These are phyloP conservation scores for Pogostemon cablin DNA, from an alignment of 257 asterid species.

Conservation along the genomic window DNA sequence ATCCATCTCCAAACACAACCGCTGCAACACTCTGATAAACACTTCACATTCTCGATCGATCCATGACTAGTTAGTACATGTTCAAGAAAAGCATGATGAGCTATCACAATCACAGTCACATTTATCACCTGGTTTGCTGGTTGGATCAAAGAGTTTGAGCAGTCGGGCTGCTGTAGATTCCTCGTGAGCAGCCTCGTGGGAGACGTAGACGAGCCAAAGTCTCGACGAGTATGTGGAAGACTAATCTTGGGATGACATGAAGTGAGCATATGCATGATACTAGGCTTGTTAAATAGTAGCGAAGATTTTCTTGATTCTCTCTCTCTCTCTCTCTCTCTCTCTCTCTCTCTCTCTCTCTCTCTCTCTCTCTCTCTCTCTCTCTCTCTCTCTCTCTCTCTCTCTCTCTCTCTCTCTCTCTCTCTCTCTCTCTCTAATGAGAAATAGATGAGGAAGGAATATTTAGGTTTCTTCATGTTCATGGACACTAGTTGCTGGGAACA, in stretches of 20 bases:
- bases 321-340: neutral
- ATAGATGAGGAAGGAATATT: constrained; percentile 51
- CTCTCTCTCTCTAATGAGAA: constrained; percentile 40
- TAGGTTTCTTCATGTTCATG: constrained; percentile 76
- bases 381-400: neutral
- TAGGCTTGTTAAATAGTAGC: neutral
- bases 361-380: neutral
- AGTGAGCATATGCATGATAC: constrained; percentile 53
- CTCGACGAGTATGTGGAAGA: constrained; percentile 36
- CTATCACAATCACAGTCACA: neutral
- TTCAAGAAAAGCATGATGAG: neutral
- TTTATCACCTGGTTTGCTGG: constrained; percentile 65
- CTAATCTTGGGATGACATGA: constrained; percentile 37
- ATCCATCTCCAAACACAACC: constrained; percentile 82
- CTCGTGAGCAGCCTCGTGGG: constrained; percentile 36
- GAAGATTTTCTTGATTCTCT: constrained; percentile 7
- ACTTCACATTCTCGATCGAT: constrained; percentile 35
- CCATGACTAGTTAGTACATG: neutral
- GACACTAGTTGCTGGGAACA: constrained; percentile 32
- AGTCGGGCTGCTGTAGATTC: constrained; percentile 41
- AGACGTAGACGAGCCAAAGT: constrained; percentile 26
- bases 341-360: neutral
- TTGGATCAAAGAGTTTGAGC: constrained; percentile 42
- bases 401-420: neutral
- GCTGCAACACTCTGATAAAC: constrained; percentile 89